Evolutionary conservation across 2,329 filamentous ascomycete genomes (phyloP), one percentile per base, ranked within the genome.

Genomic region (Claviceps purpurea): DNA sequence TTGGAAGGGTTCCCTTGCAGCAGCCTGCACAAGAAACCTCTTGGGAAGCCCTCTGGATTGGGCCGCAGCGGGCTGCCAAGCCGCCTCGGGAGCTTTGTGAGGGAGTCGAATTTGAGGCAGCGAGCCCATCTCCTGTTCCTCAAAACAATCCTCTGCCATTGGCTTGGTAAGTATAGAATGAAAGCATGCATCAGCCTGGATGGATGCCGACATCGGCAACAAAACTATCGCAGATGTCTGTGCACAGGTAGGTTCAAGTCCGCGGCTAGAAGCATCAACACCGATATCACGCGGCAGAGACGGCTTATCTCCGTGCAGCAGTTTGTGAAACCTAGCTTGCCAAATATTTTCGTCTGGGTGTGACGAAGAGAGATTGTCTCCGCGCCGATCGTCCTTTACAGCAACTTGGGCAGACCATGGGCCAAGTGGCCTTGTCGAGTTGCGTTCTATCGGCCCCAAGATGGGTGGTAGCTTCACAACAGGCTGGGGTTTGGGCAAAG

Each of bases 241-340:
- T 43, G 64, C 57, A 47, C 67, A 58, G 66, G 68, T 56, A 51
- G 84, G 76, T 53, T 87, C 82, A 57, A 76, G 79, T 60, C 71
- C 81, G 64, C 83, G 84, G 58, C 81, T 87, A 22, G 82, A 78
- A 48, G 84, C 81, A 55, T 84, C 77, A 41, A 87, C 77, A 49
- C 79, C 76, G 52, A 85, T 73, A 54, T 77, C 73, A 60, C 76
- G 81, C 46, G 75, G 73, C 14, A 73, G 73, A 20, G 76, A 69
- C 7, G 80, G 74, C 63, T 85, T 89, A 41, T 72, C 71, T n/a
- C 81, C 80, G 58, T 82, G 79, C 39, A 95, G 76, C 45, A 95
- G 75, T 46, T 77, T 83, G 65, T 95, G 89, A 65, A 96, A 89
- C 60, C 82, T 82, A 60, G 86, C 84, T 65, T 95, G 89, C 89